Conservation (phyloP, 129 eudicot species). For the Cynara cardunculus region DNA sequence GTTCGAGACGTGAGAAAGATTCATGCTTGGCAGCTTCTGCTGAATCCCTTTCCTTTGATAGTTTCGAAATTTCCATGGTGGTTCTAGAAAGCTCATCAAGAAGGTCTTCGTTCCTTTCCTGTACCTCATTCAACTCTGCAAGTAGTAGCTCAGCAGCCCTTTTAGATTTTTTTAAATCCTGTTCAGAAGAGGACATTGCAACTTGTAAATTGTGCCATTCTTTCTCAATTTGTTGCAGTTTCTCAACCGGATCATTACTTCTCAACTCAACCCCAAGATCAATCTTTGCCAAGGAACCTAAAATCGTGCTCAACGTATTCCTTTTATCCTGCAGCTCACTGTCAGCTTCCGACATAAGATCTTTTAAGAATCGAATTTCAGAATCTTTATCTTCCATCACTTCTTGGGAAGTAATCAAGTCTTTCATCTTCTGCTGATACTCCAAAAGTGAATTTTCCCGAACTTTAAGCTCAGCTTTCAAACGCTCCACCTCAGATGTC, state of each 20-base stretch:
- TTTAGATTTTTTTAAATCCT: constrained; percentile 77
- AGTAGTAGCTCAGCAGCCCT: constrained; percentile 89
- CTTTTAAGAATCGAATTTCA: constrained; percentile 46
- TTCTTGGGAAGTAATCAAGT: constrained; percentile 33
- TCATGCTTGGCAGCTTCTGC: constrained; percentile 63
- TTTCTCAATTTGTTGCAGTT: constrained; percentile 50
- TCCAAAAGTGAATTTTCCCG: constrained; percentile 55
- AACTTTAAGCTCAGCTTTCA: constrained; percentile 48
- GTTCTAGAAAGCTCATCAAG: constrained; percentile 70
- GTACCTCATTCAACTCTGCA: constrained; percentile 92
- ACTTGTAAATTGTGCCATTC: constrained; percentile 37
- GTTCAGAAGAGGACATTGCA: constrained; percentile 48
- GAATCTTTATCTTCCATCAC: constrained; percentile 45
- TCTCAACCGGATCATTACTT: constrained; percentile 54
- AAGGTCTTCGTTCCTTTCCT: constrained; percentile 92
- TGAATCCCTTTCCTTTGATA: constrained; percentile 58
- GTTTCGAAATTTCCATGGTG: constrained; percentile 38
- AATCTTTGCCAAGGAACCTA: constrained; percentile 46
- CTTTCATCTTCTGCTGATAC: constrained; percentile 50
- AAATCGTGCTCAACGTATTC: constrained; percentile 45
- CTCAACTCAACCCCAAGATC: constrained; percentile 34
- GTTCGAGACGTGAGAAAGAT: constrained; percentile 51
- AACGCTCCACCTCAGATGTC: constrained; percentile 54
- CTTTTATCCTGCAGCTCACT: constrained; percentile 50
- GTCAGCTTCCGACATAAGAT: constrained; percentile 50